phyloP scores from a whole-genome alignment of 805 yeast species.

The Nematodospora valgi region DNA sequence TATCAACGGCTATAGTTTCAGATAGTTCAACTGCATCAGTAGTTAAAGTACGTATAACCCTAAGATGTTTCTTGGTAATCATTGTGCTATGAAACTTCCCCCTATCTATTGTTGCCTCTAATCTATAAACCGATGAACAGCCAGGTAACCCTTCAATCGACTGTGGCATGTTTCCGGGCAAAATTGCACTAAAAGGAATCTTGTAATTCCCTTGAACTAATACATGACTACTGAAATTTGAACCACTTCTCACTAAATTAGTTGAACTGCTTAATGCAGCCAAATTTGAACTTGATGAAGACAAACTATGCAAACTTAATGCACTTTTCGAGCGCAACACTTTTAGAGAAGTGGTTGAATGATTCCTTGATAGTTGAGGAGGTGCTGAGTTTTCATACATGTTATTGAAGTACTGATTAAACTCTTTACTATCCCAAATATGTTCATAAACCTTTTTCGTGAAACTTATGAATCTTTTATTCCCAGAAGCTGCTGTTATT shows the following conservation, averaged over 20 bases:
- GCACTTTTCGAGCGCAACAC: constrained; percentile 33
- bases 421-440: constrained; percentile 68
- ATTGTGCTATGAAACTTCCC: constrained; percentile 71
- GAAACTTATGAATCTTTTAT: constrained; percentile 35
- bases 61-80: constrained; percentile 63
- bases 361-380: constrained; percentile 32
- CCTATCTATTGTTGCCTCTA: constrained; percentile 79
- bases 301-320: constrained; percentile 13
- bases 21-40: constrained; percentile 84
- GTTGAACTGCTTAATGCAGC: constrained; percentile 18
- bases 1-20: constrained; percentile 91
- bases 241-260: constrained; percentile 9
- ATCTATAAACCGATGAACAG: constrained; percentile 65
- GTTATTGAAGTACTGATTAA: constrained; percentile 39
- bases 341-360: constrained; percentile 44
- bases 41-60: constrained; percentile 82
- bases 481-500: constrained; percentile 43
- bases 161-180: constrained; percentile 85
- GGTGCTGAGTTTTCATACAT: constrained; percentile 27
- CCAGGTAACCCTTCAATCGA: constrained; percentile 88
- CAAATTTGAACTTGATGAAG: constrained; percentile 21
- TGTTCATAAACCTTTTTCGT: constrained; percentile 71
- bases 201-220: constrained; percentile 79
- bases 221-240: constrained; percentile 26
- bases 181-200: constrained; percentile 78